A percentile compares a stretch with the other conserved stretches of the same genome.
Conservation (phyloP, 352 stramenopile genomes). For the Pythium vanterpoolii region DNA sequence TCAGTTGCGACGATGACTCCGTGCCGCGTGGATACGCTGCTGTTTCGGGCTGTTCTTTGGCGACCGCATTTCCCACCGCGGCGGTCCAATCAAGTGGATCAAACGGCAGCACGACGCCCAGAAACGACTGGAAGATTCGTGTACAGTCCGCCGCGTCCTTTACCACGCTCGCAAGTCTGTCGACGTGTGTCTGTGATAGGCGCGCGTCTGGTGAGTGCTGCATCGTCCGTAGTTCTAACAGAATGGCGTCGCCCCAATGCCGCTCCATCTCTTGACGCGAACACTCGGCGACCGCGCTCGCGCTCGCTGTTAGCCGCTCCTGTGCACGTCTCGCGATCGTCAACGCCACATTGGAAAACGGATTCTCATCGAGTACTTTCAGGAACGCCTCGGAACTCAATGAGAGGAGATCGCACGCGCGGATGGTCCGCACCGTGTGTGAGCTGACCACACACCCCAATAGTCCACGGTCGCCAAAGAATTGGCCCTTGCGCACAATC, state of each 20-base stretch:
- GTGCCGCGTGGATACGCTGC: not conserved
- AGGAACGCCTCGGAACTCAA: slow-evolving; percentile 21
- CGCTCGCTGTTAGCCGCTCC: not conserved
- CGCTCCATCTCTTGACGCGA: slow-evolving; percentile 22
- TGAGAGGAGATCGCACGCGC: slow-evolving; percentile 23
- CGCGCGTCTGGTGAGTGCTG: not conserved
- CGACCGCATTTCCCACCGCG: not conserved
- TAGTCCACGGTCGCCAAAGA: slow-evolving; percentile 25
- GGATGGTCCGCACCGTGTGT: slow-evolving; percentile 15
- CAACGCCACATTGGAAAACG: slow-evolving; percentile 13
- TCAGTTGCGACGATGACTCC: not conserved
- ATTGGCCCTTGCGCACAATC: slow-evolving; percentile 22
- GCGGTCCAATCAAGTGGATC: slow-evolving; percentile 25
- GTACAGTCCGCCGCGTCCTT: slow-evolving; percentile 6
- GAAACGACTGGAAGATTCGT: slow-evolving; percentile 16
- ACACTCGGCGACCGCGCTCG: not conserved
- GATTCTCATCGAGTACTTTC: slow-evolving; percentile 9
- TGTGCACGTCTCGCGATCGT: slow-evolving; percentile 11
- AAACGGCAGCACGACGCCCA: slow-evolving; percentile 15
- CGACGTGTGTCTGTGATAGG: slow-evolving; percentile 11
- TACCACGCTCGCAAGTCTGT: slow-evolving; percentile 4
- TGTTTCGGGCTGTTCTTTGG: not conserved
- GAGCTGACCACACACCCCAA: slow-evolving; percentile 17
- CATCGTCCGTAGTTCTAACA: slow-evolving; percentile 2
- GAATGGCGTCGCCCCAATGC: slow-evolving; percentile 15